Conservation (phyloP, 2,329 filamentous ascomycete species). For the Colletotrichum karsti region DNA sequence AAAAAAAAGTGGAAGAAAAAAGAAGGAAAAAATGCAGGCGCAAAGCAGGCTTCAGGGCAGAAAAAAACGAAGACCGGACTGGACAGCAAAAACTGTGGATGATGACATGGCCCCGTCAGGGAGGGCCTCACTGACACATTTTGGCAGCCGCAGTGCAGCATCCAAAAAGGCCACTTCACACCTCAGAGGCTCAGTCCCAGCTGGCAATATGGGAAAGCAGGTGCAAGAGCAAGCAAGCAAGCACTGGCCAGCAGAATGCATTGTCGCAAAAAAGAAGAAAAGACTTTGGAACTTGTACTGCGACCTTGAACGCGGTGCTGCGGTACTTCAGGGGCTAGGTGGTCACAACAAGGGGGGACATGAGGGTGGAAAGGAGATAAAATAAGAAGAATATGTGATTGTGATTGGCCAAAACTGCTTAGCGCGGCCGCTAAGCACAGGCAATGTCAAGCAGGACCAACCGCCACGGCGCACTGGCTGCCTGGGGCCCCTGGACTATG, state of each 20-base stretch:
- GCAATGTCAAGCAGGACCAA: slow-evolving; percentile 47
- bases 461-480: slow-evolving; percentile 49
- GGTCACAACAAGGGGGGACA: slow-evolving; percentile 40
- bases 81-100: background rate
- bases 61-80: background rate
- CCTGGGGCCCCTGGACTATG: slow-evolving; percentile 23
- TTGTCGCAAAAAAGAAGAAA: slow-evolving; percentile 11
- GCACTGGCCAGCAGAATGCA: slow-evolving; percentile 23
- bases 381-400: slow-evolving; percentile 37
- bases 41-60: slow-evolving; percentile 15
- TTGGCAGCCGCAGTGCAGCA: too few relatives aligned
- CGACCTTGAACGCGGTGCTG: slow-evolving; percentile 19
- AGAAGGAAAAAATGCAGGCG: background rate
- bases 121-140: background rate
- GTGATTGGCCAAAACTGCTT: slow-evolving; percentile 49
- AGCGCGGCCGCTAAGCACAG: slow-evolving; percentile 46
- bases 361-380: slow-evolving; percentile 48
- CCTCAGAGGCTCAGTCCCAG: too few relatives aligned
- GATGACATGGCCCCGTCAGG: slow-evolving; percentile 26
- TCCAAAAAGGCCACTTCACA: too few relatives aligned
- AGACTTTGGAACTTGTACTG: background rate
- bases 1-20: background rate
- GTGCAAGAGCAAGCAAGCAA: background rate
- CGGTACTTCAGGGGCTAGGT: slow-evolving; percentile 48
- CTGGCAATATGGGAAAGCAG: too few relatives aligned